Evolutionary conservation across 1,284 basidiomycete species (phyloP), one percentile per base, ranked within the genome.

Genomic region (Ceratobasidium sp.): DNA sequence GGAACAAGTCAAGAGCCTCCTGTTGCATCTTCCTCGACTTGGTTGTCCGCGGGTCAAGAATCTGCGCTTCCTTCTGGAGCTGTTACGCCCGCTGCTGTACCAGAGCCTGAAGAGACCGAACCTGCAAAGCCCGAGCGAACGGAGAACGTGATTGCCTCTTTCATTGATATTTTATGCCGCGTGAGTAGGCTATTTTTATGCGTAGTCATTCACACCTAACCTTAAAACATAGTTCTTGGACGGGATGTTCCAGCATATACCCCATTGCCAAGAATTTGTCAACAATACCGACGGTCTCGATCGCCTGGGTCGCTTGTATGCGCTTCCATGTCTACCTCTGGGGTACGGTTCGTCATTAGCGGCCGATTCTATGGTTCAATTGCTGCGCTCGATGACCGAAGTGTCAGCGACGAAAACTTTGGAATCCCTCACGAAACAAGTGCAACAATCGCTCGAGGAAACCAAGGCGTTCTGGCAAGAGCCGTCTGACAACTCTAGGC

Each of bases 261-360:
- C 87, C 36, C 93, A 98, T 76, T 93, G 91, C 81, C 87, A 88
- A 71, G 96, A 98, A 73, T 98, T 99, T 77, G 86, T 98, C 72
- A 79, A 81, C 19, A 83, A 84, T 59, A 83, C 85, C 1, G 89
- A 91, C 69, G 92, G 93, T 13, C 82, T 98, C 16, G 83, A 87
- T 47, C 83, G 84, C 67, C 79, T 99, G 25, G 87, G 94, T 58
- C 83, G 83, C 70, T 82, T 98, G 29, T 91, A 93, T 58, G 84
- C 85, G 36, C 81, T 96, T 30, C 91, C 95, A 4, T 96, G 91
- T 75, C 81, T 97, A 42, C 94, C 97, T 0, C 93, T 92, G 73
- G 90, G 95, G 76, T 97, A 93, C 76, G 88, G 89, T 4, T 87
- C 87, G 71, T 92, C 92, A 67, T 83, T 87, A 67, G 87, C 88